phyloP scores from a whole-genome alignment of 768 basidiomycete genomes.

The Kondoa subrosea region DNA sequence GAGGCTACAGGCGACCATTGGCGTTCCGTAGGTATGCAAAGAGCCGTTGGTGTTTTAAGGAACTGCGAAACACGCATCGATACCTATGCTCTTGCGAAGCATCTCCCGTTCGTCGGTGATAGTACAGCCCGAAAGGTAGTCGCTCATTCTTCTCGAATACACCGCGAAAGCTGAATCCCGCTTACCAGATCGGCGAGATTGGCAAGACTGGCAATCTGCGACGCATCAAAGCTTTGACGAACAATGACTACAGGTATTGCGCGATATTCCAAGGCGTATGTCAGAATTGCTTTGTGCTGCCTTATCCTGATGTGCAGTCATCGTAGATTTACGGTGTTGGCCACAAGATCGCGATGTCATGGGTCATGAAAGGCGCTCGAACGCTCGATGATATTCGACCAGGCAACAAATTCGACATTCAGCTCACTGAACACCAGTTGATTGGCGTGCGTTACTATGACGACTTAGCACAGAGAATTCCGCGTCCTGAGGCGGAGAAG shows the following conservation, averaged over 20 bases:
- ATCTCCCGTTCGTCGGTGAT: constrained; percentile 14
- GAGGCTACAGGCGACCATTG: neutral
- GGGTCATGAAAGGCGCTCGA: constrained; percentile 60
- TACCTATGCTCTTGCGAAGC: constrained; percentile 17
- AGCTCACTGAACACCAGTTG: constrained; percentile 44
- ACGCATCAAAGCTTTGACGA: constrained; percentile 37
- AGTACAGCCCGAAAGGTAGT: constrained; percentile 18
- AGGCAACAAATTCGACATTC: constrained; percentile 45
- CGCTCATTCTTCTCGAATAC: neutral
- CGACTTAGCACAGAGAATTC: constrained; percentile 77
- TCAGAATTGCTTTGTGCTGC: constrained; percentile 53
- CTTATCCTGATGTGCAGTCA: neutral
- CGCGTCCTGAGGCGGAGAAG: constrained; percentile 55
- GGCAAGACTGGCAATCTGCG: constrained; percentile 16
- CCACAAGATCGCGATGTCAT: constrained; percentile 47
- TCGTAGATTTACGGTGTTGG: constrained; percentile 30
- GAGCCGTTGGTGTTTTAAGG: constrained; percentile 13
- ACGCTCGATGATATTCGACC: constrained; percentile 55
- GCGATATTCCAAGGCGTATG: constrained; percentile 56
- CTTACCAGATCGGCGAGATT: constrained; percentile 12
- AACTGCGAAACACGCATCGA: constrained; percentile 13
- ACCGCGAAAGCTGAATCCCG: neutral
- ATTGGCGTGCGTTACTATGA: constrained; percentile 32
- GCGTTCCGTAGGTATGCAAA: neutral
- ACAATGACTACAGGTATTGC: constrained; percentile 31